Evolutionary conservation across 192 early-diverging fungal genomes (phyloP), one percentile per base, ranked within the genome.

Genomic region (Coemansia sp.): DNA sequence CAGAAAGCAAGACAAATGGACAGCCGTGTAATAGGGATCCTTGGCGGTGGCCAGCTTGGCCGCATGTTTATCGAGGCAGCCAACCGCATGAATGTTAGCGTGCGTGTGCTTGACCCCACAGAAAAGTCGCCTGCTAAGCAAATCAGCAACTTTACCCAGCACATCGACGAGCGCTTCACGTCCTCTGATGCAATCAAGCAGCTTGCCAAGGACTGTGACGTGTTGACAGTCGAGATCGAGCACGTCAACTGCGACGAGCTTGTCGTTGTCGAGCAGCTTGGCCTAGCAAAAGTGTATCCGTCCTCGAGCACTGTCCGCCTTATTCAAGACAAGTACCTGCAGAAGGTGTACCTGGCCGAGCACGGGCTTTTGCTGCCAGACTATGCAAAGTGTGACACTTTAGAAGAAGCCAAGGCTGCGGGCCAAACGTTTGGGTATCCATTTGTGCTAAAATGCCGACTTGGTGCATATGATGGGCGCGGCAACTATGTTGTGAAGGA

Each of bases 171-270:
- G 48, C 85, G 83, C n/a, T 99, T 99, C 70, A 88, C 88, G 35
- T 92, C 96, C 65, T 75, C 88, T 0, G 75, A 66, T 46, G 86
- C 88, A 55, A 94, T 99, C 70, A 76, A 74, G 49, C 82, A 89
- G 59, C 85, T 99, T 18, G 94, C 95, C 20, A 45, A 68, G 15
- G 67, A 84, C 26, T 90, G 87, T 43, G 87, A 93, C 72, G 87
- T 97, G 20, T 85, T 98, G 29, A 99, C 97, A 0, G 89, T 95
- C n/a, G 96, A 99, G 80, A 99, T 99, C 45, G 97, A 99, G 84
- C 97, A 99, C 66, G 95, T 99, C 40, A 74, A 83, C 72, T 79
- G 76, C 66, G 86, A 84, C 60, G 87, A 85, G 45, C 82, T 96
- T 20, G 87, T 48, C 0, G 49, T 40, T 13, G 63, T 75, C 40